These are phyloP conservation scores for Actinomucor elegans DNA, from an alignment of 371 early-diverging fungal species.

Conservation along the genomic window DNA sequence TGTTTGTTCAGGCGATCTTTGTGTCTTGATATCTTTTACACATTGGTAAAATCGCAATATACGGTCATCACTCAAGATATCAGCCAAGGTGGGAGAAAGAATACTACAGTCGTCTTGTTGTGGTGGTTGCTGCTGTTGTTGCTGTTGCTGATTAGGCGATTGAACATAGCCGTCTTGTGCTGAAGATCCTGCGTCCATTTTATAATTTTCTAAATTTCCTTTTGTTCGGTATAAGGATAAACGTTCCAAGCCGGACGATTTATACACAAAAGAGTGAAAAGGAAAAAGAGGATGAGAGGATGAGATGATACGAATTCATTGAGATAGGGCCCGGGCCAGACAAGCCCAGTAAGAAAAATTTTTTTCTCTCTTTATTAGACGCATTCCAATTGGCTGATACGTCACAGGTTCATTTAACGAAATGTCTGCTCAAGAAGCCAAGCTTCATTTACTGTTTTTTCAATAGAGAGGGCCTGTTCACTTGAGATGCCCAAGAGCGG, in stretches of 20 bases:
- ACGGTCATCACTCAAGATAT: conserved; percentile 48
- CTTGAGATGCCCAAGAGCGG: conserved; percentile 27
- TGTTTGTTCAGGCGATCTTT: conserved; percentile 42
- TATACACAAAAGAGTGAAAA: not conserved
- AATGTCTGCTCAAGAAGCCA: conserved; percentile 17
- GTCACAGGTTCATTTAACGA: too few relatives aligned
- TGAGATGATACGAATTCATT: not conserved
- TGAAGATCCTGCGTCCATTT: conserved; percentile 14
- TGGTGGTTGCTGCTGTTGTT: not conserved
- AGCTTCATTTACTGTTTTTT: conserved; percentile 22
- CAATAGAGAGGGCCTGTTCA: conserved; percentile 15
- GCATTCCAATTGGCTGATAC: not conserved
- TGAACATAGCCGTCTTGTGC: conserved; percentile 4
- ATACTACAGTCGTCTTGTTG: conserved; percentile 38
- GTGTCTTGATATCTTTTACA: conserved; percentile 52
- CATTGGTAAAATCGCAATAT: conserved; percentile 50
- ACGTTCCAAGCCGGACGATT: conserved; percentile 5
- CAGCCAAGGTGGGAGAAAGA: conserved; percentile 44
- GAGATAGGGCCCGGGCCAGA: too few relatives aligned
- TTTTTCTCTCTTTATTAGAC: not conserved
- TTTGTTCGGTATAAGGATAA: not conserved
- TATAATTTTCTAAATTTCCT: not conserved
- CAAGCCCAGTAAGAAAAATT: not conserved
- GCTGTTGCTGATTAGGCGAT: conserved; percentile 3
- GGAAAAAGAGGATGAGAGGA: not conserved